Evolutionary conservation across 2,329 filamentous ascomycete species (phyloP).

Genomic region (Westerdykella sp.): DNA sequence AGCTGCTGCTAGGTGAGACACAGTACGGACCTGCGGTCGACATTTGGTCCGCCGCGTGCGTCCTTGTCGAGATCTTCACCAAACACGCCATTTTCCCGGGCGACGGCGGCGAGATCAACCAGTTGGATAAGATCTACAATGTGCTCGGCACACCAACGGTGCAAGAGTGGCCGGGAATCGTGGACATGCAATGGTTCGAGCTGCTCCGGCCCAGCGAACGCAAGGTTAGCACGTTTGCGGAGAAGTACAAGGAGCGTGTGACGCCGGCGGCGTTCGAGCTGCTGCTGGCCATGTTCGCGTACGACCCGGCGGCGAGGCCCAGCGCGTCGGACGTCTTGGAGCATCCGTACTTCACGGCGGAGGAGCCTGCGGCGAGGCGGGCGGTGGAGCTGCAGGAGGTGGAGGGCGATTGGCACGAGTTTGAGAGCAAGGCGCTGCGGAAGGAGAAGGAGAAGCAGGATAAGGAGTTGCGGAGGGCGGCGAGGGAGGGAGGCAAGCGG

Average conservation of each 20-base stretch:
- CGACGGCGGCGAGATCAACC: conserved; percentile 90
- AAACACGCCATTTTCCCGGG: conserved; percentile 90
- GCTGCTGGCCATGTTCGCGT: conserved; percentile 76
- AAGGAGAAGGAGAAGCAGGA: conserved; percentile 76
- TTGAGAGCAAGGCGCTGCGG: conserved; percentile 89
- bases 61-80: conserved; percentile 94
- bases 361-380: conserved; percentile 71
- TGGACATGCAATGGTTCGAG: conserved; percentile 97
- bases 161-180: conserved; percentile 77
- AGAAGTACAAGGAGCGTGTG: conserved; percentile 72
- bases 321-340: conserved; percentile 76
- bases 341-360: conserved; percentile 80
- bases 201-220: conserved; percentile 73
- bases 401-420: conserved; percentile 96
- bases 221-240: conserved; percentile 68
- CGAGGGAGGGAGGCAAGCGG: conserved; percentile 32
- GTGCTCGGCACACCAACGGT: conserved; percentile 82
- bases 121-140: conserved; percentile 94
- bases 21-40: conserved; percentile 97
- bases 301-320: conserved; percentile 78
- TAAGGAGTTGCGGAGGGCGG: conserved; percentile 46
- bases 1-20: conserved; percentile 82
- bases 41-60: conserved; percentile 95
- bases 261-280: conserved; percentile 78
- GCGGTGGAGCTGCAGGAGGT: conserved; percentile 76